Conservation (phyloP, 108 stramenopile genomes). For the Pseudonitzschia multistriata region DNA sequence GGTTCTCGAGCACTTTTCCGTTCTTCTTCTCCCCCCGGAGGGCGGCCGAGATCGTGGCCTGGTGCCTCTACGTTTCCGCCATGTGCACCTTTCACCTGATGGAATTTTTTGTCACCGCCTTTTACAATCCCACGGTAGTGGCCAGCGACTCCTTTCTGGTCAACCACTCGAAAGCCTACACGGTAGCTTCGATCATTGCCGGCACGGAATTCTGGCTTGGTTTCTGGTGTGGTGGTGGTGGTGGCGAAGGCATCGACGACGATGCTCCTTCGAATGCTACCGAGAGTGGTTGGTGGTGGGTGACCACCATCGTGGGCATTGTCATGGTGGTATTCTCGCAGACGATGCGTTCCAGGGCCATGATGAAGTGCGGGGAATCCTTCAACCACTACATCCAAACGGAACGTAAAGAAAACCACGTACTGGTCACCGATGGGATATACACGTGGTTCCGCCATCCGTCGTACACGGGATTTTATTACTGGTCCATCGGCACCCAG, state of each 20-base stretch:
- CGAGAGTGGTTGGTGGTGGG: not conserved
- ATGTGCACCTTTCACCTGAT: constrained; percentile 77
- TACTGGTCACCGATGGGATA: constrained; percentile 87
- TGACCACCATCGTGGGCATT: constrained; percentile 46
- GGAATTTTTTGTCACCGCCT: constrained; percentile 82
- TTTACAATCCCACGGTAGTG: constrained; percentile 69
- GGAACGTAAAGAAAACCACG: constrained; percentile 78
- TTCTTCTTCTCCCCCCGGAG: not conserved
- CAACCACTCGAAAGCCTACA: constrained; percentile 91
- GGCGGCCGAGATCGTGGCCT: constrained; percentile 45
- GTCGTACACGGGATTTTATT: constrained; percentile 95
- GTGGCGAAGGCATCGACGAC: not conserved
- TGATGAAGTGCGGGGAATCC: constrained; percentile 89
- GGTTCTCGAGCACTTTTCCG: constrained; percentile 7
- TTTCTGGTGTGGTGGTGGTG: constrained; percentile 40
- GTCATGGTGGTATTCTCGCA: constrained; percentile 71
- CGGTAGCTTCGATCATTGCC: constrained; percentile 81
- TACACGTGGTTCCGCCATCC: constrained; percentile 92
- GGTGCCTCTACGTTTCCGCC: constrained; percentile 67
- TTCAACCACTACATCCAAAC: constrained; percentile 95
- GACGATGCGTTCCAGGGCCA: constrained; percentile 80
- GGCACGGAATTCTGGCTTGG: constrained; percentile 84
- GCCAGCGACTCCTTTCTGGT: constrained; percentile 86
- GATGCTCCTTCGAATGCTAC: not conserved
- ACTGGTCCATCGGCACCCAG: constrained; percentile 92